phyloP scores from a whole-genome alignment of 306 rosid genomes.

The Vachellia pachyceras region DNA sequence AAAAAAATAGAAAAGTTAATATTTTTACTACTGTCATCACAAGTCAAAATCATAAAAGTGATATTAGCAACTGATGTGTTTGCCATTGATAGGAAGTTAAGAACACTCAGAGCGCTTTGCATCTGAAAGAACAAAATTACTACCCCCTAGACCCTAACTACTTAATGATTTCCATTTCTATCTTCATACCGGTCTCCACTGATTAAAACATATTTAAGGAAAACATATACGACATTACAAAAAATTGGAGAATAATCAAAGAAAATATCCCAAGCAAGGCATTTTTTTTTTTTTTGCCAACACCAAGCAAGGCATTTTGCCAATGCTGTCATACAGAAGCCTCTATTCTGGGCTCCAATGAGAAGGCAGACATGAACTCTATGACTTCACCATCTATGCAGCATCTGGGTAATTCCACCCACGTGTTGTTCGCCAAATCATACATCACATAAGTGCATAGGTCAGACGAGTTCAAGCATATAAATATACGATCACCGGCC shows the following conservation, averaged over 20 bases:
- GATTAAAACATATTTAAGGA: constrained; percentile 33
- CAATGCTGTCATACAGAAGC: constrained; percentile 64
- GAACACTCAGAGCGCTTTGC: constrained; percentile 9
- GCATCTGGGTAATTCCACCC: constrained; percentile 77
- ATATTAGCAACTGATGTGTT: too few species aligned
- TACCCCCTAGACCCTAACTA: constrained; percentile 23
- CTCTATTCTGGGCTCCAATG: constrained; percentile 93
- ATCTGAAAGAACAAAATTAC: constrained; percentile 33
- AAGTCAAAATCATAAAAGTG: too few species aligned
- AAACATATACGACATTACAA: background rate
- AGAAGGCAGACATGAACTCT: constrained; percentile 80
- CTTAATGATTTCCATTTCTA: constrained; percentile 36
- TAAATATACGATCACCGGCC: constrained; percentile 67
- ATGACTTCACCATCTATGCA: constrained; percentile 64
- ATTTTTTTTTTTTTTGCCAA: too few species aligned
- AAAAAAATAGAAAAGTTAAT: too few species aligned
- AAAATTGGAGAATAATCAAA: constrained; percentile 4
- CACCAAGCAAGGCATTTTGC: constrained; percentile 4
- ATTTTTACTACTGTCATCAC: too few species aligned
- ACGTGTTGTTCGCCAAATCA: constrained; percentile 63
- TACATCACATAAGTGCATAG: constrained; percentile 58
- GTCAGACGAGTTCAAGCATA: constrained; percentile 70
- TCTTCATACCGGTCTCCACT: constrained; percentile 35
- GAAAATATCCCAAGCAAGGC: too few species aligned
- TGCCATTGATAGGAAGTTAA: too few species aligned